Conservation (phyloP, 495 filamentous ascomycete genomes). For the Xylaria longipes region DNA sequence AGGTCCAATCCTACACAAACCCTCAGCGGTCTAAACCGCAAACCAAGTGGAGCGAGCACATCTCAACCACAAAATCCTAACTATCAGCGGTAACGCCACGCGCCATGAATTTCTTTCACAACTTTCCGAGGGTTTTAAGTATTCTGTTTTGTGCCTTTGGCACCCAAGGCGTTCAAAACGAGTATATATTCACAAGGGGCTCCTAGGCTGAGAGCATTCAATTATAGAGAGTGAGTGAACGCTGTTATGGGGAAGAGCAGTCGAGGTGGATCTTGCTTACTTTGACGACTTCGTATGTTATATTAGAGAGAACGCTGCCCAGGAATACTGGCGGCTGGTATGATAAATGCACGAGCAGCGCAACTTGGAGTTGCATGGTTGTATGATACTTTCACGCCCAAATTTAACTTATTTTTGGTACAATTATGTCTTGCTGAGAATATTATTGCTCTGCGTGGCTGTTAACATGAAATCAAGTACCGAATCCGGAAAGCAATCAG, state of each 20-base stretch:
- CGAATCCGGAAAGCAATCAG: too few species aligned
- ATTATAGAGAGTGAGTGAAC: neutral
- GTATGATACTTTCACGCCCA: neutral
- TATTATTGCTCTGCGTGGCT: neutral
- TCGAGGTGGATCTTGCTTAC: neutral
- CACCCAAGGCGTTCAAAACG: constrained; percentile 23
- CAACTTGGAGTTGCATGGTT: neutral
- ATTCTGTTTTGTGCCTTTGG: constrained; percentile 14
- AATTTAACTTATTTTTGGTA: neutral
- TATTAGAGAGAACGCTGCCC: constrained; percentile 7
- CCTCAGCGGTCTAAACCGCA: neutral
- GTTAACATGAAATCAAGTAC: neutral
- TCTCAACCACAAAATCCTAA: constrained; percentile 12
- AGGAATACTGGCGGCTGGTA: constrained; percentile 2
- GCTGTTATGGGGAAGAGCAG: neutral
- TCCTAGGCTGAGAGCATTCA: neutral
- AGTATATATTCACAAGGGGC: neutral
- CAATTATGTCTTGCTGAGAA: neutral
- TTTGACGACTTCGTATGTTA: neutral
- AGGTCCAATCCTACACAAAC: neutral
- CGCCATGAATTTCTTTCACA: neutral
- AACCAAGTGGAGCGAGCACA: neutral
- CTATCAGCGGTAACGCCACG: constrained; percentile 11
- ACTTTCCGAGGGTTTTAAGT: neutral
- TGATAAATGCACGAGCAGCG: constrained; percentile 4